Base-by-base conservation (phyloP, 2,329 filamentous ascomycete species). In the Malbranchea cinnamomea region DNA sequence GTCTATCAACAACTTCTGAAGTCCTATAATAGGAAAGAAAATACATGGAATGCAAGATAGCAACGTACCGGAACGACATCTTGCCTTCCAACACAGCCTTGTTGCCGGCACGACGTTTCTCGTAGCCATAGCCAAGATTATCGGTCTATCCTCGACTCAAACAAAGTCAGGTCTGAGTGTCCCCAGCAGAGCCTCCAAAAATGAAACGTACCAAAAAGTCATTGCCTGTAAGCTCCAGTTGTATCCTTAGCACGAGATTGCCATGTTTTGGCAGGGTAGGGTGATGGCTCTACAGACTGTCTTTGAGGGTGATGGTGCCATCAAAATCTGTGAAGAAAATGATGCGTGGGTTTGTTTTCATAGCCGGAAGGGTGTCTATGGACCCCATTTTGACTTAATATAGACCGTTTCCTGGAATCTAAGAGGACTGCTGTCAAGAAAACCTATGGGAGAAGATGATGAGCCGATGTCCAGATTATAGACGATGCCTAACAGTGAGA, bases 271-370 rank as follows among this genome's bases (percentile, higher is more conserved):
- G 10, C 6, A 26, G 9, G 9, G 5, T 9, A 8, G 14, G 60
- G n/a, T n/a, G n/a, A n/a, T n/a, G n/a, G n/a, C n/a, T n/a, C n/a
- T n/a, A n/a, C 65, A 49, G 47, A 68, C 69, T 74, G 54, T 78
- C 73, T 47, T 71, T 62, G 34, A 74, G 67, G 28, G 87, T 94
- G 52, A 94, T 87, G 31, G 85, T 95, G 48, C 89, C 89, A 58
- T 98, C 89, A 52, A 95, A 95, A 61, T 98, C 89, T 44, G 85
- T 93, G 65, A 95, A 95, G 70, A 98, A 94, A 64, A 98, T 85
- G 63, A 82, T 80, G 59, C 83, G 79, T 30, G 85, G 85, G 52
- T 78, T 74, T 34, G 52, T 57, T 36, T 54, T 48, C 42, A 65
- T 49, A 15, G 58, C 58, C 13, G 55, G 54, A 21, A 59, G 50